Evolutionary conservation across 257 asterid genomes (phyloP), one percentile per base, ranked within the genome.

Genomic region (Cordia subcordata): DNA sequence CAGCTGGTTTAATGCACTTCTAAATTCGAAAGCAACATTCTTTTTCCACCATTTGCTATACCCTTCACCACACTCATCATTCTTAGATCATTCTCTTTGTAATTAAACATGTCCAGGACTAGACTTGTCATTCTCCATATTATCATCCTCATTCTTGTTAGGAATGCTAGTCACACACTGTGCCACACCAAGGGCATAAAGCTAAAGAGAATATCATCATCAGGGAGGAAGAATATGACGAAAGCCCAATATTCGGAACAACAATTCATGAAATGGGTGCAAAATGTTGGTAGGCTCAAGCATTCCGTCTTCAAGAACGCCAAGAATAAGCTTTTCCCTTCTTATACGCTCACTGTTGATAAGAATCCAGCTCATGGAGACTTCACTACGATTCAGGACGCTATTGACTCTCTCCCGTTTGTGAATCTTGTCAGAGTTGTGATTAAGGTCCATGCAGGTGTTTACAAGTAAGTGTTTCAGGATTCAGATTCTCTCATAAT

Each of bases 181-280:
- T 75, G 83, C 68, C 95, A 81, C 75, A 83, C 75, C 55, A 82
- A 87, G 58, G 81, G 82, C 4, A 49, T 81, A n/a, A 70, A 74
- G 60, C 82, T 81, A 8, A 77, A 59, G 78, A 68, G 50, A 63
- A 55, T 13, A 18, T 35, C 14, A 5, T 10, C 61, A 0, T n/a
- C n/a, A 75, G 77, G 61, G 64, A 65, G 50, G 65, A 59, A 58
- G 52, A 83, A 87, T 19, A 71, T 53, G 81, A 87, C 87, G 1
- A 72, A 81, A 66, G 76, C 70, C 8, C 75, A 73, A 27, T 32
- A 84, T 22, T 85, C 95, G 0, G 96, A 86, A 57, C 77, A 76
- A 51, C 88, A 86, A 57, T 92, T 92, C 76, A 81, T 82, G 85
- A 80, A 78, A 63, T 92, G 99, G 99, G 91, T 92, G 9, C 53